A percentile compares a stretch with the other conserved stretches of the same genome.
phyloP scores from a whole-genome alignment of 1,284 basidiomycete genomes.

The Melampsora larici-populina region DNA sequence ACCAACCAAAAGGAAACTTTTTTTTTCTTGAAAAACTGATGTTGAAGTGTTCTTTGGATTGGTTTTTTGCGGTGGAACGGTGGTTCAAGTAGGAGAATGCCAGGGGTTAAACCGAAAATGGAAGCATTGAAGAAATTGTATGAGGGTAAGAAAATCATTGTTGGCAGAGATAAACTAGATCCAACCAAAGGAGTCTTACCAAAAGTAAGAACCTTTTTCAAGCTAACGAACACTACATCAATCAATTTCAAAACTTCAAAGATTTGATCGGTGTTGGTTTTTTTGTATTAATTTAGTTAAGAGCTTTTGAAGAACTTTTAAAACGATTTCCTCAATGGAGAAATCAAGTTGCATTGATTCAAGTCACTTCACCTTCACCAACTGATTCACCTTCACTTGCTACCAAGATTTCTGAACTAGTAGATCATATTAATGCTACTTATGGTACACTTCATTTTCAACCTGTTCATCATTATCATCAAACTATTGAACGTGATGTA shows the following conservation, averaged over 20 bases:
- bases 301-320: conserved; percentile 91
- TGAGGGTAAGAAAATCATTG: conserved; percentile 96
- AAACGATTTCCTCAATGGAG: conserved; percentile 94
- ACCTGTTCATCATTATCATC: conserved; percentile 99
- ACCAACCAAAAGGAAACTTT: no score
- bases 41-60: no score
- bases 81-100: conserved; percentile 60
- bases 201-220: conserved; percentile 64
- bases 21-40: neutral
- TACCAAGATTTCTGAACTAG: conserved; percentile 86
- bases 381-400: conserved; percentile 92
- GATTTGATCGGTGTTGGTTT: no score
- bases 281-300: conserved; percentile 60
- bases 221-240: neutral
- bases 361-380: conserved; percentile 89
- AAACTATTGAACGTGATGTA: conserved; percentile 70
- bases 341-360: conserved; percentile 64
- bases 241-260: neutral
- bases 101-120: conserved; percentile 83
- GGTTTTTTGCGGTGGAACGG: neutral
- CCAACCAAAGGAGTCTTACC: conserved; percentile 96
- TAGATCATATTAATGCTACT: conserved; percentile 94
- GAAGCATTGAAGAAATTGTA: conserved; percentile 80
- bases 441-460: conserved; percentile 94
- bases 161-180: conserved; percentile 97